Base-by-base conservation (phyloP, 495 filamentous ascomycete genomes). In the Talaromyces borbonicus region DNA sequence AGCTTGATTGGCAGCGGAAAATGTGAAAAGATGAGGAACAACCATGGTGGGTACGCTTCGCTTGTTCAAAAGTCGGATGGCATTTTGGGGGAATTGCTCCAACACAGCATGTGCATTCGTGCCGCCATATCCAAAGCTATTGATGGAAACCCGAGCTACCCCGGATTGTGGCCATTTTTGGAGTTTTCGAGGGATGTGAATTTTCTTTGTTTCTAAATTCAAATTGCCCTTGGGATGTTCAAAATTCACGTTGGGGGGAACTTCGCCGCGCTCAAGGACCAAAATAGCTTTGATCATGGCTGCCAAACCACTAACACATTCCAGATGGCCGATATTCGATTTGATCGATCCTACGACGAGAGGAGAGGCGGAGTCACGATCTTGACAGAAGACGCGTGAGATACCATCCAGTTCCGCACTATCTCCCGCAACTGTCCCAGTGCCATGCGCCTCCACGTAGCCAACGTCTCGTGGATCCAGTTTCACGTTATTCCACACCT, bases 341-440 rank as follows among this genome's bases (percentile, higher is more conserved):
- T 70, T 68, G 20, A 70, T 43, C 0, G 60, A 56, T 3, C 63
- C 63, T 8, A 62, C 57, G 15, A 46, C 29, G 7, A 45, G 25
- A 11, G 52, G 18, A 5, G 51, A 4, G 50, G 52, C 14, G 32
- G 4, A 25, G 6, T 23, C 38, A 15, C 22, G 25, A 8, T 19
- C 9, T 26, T 11, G 48, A 41, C 67, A 68, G 49, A 74, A 73
- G 4, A 67, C 68, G 15, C 58, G 43, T 19, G 61, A 46, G 12
- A 71, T 67, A 1, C 66, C 65, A 9, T 51, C 49, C 4, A 65
- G 60, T 50, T 73, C 69, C 11, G 46, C 46, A 0, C 68, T 69
- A 46, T 74, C 72, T 4, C 75, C 76, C 0, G 61, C 72, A 18
- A 38, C 39, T 11, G 76, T 79, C 9, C 76, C 75, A 0, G 77